Evolutionary conservation across 2,329 filamentous ascomycete species (phyloP), one percentile per base, ranked within the genome.

Genomic region (Diaporthe velutina): DNA sequence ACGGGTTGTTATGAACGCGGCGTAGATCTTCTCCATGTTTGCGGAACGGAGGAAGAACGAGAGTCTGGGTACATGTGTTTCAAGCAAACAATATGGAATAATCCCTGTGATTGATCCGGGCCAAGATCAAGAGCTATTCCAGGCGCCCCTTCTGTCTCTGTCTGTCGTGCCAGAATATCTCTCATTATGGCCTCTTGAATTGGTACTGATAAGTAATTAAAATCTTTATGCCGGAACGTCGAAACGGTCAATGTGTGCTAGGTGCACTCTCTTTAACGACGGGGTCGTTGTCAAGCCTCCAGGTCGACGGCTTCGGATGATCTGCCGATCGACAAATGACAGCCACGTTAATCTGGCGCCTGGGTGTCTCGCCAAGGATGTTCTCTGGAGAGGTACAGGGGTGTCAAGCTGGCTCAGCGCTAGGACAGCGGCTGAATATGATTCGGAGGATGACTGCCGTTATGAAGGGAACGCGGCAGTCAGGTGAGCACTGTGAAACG

Each of bases 381-480:
- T 33, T 10, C 15, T 73, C 33, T 58, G 45, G 64, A 38, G 30
- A 52, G 15, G 15, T 9, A 3, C 38, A 57, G 60, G 71, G 60
- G 28, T 40, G 10, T 54, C n/a, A 33, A 15, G 42, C 67, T 38
- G 5, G 35, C 54, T 55, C 57, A 35, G 45, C 55, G 58, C 57
- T 74, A 74, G 17, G 22, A 42, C 28, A 30, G 48, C 73, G 73
- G 73, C 55, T 74, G 55, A 74, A 71, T 74, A 22, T 67, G 35
- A 40, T 54, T 70, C 71, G 71, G 71, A 73, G 71, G 61, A 58
- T 73, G 71, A 68, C 30, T 55, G 50, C 71, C 71, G 71, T 68
- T 52, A 45, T 55, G 48, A 72, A 72, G 33, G 64, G 13, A 40
- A 40, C 33, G 15, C 35, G 17, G 33, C 4, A 40, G 48, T 68